Base-by-base conservation (phyloP, 2,329 filamentous ascomycete genomes). In the Colletotrichum falcatum region DNA sequence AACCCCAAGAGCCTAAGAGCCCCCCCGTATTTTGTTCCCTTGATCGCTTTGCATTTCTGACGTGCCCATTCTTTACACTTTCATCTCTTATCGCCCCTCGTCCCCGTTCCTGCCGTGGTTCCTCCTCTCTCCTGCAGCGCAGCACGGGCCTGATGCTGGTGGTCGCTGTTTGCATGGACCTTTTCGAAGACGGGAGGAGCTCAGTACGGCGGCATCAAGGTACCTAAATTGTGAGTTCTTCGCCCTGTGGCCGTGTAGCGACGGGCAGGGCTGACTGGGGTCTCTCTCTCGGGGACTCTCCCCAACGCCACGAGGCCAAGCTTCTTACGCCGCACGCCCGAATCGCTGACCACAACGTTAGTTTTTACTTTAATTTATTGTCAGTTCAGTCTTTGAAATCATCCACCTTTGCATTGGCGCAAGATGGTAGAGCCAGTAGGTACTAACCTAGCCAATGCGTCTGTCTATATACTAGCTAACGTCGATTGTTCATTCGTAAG, bases 101-200 rank as follows among this genome's bases (percentile, higher is more conserved):
- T 61, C 44, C 14, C n/a, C 12, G 28, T 20, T 35, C 30, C 33
- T 46, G 42, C 63, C 23, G 8, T 23, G 44, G 44, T 23, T 48
- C 48, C 55, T 48, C n/a, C n/a, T n/a, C n/a, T n/a, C n/a, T n/a
- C n/a, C n/a, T n/a, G n/a, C n/a, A n/a, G n/a, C n/a, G 37, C 62
- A 61, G 62, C 67, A 70, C 63, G 51, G 56, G 51, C 56, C 67
- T 37, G 48, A 58, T 66, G 51, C 49, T 53, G 56, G 39, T 49
- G 33, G 46, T 16, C 49, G 28, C 33, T 48, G 14, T 4, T 30
- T 37, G 28, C 42, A 49, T 61, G 30, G 16, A 23, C n/a, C 14
- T 42, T 35, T 12, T 37, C 35, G 12, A 26, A 44, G 39, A 42
- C 39, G 37, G 33, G 60, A 9, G 30, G n/a, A 20, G 30, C 7